A percentile compares a stretch with the other conserved stretches of the same genome.
phyloP scores from a whole-genome alignment of 148 eudicot genomes.

The Chenopodium suecicum region DNA sequence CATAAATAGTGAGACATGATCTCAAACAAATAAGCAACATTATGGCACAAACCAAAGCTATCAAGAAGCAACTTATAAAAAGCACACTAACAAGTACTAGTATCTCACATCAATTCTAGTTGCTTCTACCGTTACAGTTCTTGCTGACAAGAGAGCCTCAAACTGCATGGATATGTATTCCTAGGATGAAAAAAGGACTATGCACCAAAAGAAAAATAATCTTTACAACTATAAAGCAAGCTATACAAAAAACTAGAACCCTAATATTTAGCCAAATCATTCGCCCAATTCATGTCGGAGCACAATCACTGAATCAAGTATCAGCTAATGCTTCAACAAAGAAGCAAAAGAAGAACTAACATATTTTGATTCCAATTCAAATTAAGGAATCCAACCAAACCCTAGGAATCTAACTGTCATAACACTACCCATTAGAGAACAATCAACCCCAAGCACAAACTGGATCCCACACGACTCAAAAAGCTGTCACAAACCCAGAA shows the following conservation, averaged over 20 bases:
- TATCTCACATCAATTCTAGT: background rate
- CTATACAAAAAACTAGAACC: background rate
- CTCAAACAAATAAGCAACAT: background rate
- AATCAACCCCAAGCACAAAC: background rate
- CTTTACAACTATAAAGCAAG: background rate
- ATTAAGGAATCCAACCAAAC: background rate
- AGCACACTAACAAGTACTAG: background rate
- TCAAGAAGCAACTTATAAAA: background rate
- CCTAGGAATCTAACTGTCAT: background rate
- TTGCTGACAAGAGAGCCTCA: background rate
- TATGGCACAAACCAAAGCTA: background rate
- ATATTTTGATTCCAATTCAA: background rate
- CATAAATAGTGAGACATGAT: slow-evolving; percentile 13
- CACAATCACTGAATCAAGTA: background rate
- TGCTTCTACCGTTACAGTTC: background rate
- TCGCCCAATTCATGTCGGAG: background rate
- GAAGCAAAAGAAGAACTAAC: background rate
- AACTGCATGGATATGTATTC: background rate
- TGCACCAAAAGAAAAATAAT: background rate
- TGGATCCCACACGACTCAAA: background rate
- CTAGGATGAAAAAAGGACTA: background rate
- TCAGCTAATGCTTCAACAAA: background rate
- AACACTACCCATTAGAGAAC: no score
- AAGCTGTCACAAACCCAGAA: background rate
- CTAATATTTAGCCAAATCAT: background rate